phyloP scores from a whole-genome alignment of 2,329 filamentous ascomycete genomes.

The Alternaria brassicae region DNA sequence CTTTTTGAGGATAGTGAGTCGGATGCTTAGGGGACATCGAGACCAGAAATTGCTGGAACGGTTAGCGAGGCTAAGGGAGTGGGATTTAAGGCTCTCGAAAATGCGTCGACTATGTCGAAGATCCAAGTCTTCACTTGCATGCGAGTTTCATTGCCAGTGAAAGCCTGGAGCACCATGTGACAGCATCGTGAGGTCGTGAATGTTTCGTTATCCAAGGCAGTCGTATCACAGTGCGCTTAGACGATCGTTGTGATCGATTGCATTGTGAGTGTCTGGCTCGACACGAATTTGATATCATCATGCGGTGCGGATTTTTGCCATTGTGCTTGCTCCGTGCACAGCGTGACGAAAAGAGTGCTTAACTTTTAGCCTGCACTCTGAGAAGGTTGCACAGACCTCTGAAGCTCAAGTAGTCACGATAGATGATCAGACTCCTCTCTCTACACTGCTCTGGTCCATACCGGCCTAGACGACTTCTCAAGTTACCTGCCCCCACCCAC shows the following conservation, averaged over 20 bases:
- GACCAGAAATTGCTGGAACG: not conserved
- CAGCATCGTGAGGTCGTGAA: not conserved
- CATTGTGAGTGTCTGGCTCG: not conserved
- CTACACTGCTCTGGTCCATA: not conserved
- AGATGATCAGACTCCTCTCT: not conserved
- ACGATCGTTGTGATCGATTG: not conserved
- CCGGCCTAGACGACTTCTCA: not conserved
- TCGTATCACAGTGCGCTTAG: not conserved
- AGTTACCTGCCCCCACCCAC: not conserved
- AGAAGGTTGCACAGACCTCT: not conserved
- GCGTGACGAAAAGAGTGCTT: not conserved
- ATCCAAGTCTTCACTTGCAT: not conserved
- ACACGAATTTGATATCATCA: not conserved
- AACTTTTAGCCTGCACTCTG: not conserved
- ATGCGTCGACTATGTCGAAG: not conserved
- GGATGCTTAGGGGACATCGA: accelerated
- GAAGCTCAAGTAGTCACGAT: not conserved
- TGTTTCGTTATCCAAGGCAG: not conserved
- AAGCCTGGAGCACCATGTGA: accelerated
- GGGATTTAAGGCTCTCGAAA: not conserved
- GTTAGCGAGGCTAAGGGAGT: not conserved
- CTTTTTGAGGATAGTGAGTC: not conserved
- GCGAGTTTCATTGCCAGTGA: accelerated
- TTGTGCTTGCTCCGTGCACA: not conserved
- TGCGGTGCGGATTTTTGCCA: accelerated